A percentile compares a stretch with the other conserved stretches of the same genome.
Conservation (phyloP, 2,329 filamentous ascomycete species). For the Cercospora zeina region DNA sequence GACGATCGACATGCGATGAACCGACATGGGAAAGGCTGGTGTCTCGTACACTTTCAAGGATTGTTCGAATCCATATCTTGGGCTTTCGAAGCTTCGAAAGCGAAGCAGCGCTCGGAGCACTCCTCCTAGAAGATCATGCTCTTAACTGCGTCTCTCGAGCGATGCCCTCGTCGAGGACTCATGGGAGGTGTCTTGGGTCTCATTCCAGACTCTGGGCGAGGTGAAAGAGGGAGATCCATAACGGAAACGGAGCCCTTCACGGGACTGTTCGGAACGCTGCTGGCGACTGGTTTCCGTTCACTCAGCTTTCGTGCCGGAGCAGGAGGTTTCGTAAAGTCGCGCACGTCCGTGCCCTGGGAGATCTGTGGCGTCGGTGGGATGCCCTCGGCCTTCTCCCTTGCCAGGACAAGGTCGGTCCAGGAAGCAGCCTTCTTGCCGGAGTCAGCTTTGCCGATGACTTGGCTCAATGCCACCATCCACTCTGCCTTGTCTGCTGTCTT, state of each 20-base stretch:
- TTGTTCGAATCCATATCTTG: constrained; percentile 8
- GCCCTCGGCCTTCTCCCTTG: constrained; percentile 42
- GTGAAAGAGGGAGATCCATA: constrained; percentile 21
- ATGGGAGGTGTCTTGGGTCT: constrained; percentile 40
- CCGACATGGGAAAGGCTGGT: constrained; percentile 13
- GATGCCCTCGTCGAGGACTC: constrained; percentile 35
- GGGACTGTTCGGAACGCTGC: constrained; percentile 34
- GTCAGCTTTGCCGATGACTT: constrained; percentile 62
- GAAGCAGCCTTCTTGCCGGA: constrained; percentile 50
- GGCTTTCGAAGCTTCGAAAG: constrained; percentile 11
- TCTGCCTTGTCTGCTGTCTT: constrained; percentile 81
- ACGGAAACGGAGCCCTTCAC: constrained; percentile 28
- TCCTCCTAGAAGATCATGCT: constrained; percentile 43
- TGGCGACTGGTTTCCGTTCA: constrained; percentile 31
- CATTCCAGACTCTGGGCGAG: constrained; percentile 19
- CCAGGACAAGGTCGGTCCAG: constrained; percentile 63
- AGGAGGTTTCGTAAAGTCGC: constrained; percentile 37
- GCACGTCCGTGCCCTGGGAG: constrained; percentile 22
- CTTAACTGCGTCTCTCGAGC: constrained; percentile 41
- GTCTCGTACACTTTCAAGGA: constrained; percentile 17
- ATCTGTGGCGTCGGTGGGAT: constrained; percentile 12
- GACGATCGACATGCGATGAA: constrained; percentile 1
- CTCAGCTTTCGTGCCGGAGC: constrained; percentile 25
- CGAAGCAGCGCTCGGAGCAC: constrained; percentile 7
- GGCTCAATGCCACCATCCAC: constrained; percentile 87